Evolutionary conservation across 2,329 filamentous ascomycete genomes (phyloP).

Genomic region (Nigrograna mackinnonii): DNA sequence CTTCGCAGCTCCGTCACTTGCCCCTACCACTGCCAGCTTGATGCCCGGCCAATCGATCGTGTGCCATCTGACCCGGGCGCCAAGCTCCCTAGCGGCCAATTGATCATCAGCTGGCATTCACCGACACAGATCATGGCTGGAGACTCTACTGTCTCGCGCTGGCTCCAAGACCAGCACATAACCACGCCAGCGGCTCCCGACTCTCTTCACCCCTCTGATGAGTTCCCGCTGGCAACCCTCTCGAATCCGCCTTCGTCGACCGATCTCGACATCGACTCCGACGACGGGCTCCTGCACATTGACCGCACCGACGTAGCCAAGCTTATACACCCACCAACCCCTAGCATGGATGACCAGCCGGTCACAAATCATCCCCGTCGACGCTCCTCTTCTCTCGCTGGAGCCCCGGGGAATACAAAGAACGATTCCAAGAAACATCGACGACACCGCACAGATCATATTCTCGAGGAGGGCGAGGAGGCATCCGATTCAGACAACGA

Average conservation of each 20-base stretch:
- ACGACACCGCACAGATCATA: constrained; percentile 32
- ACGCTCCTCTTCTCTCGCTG: constrained; percentile 38
- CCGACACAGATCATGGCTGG: too few species aligned
- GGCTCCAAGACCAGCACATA: constrained; percentile 33
- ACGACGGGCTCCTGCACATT: constrained; percentile 13
- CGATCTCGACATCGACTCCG: constrained; percentile 21
- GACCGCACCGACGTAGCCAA: constrained; percentile 23
- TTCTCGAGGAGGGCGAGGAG: constrained; percentile 39
- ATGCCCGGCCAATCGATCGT: neutral
- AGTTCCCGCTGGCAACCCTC: constrained; percentile 38
- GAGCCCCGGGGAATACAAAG: constrained; percentile 20
- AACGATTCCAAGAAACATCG: constrained; percentile 30
- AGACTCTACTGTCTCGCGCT: constrained; percentile 28
- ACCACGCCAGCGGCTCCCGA: constrained; percentile 22
- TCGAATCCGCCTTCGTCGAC: constrained; percentile 37
- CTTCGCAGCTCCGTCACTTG: too few species aligned
- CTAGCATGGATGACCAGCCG: constrained; percentile 31
- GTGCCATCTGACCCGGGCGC: constrained; percentile 3
- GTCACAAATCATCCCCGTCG: constrained; percentile 27
- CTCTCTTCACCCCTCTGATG: constrained; percentile 38
- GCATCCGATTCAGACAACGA: constrained; percentile 24
- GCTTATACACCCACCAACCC: constrained; percentile 34
- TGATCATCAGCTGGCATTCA: too few species aligned
- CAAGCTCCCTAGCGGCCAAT: neutral
- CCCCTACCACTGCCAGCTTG: too few species aligned